Evolutionary conservation across 1,284 basidiomycete genomes (phyloP).

Genomic region (Cutaneotrichosporon cutaneum): DNA sequence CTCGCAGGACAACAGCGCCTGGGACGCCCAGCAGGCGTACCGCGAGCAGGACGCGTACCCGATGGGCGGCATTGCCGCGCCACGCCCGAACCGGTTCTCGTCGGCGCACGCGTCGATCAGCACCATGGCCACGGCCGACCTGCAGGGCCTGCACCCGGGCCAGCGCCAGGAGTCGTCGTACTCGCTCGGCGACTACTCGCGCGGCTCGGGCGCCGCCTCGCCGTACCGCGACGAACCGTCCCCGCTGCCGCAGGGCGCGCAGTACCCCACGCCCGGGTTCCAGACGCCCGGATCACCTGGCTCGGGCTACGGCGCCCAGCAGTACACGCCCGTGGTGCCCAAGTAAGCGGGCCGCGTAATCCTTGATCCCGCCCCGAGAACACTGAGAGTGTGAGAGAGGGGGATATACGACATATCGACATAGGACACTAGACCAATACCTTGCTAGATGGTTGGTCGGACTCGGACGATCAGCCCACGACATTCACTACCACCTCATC

Average conservation of each 20-base stretch:
- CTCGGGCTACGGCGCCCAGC: not conserved
- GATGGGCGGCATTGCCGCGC: slow-evolving; percentile 23
- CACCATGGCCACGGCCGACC: slow-evolving; percentile 48
- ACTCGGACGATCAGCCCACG: slow-evolving; percentile 3
- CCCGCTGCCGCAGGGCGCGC: not conserved
- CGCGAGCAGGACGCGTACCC: slow-evolving; percentile 32
- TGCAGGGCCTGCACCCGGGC: slow-evolving; percentile 26
- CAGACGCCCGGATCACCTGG: not conserved
- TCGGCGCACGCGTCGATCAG: slow-evolving; percentile 32
- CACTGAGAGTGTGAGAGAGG: slow-evolving; percentile 3
- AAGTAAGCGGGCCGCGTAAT: not conserved
- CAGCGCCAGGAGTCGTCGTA: slow-evolving; percentile 20
- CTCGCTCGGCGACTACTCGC: slow-evolving; percentile 24
- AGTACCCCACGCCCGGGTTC: slow-evolving; percentile 3
- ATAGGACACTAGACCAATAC: slow-evolving; percentile 4
- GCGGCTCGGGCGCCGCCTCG: slow-evolving; percentile 16
- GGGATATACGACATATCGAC: slow-evolving; percentile 3
- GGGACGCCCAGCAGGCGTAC: slow-evolving; percentile 35
- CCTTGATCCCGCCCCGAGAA: not conserved
- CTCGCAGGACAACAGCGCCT: slow-evolving; percentile 22
- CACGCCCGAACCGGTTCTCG: slow-evolving; percentile 27
- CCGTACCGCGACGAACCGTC: slow-evolving; percentile 22
- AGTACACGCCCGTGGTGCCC: not conserved
- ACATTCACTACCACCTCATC: not conserved
- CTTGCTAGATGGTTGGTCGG: slow-evolving; percentile 3